Percentiles rank a stretch among this genome's conserved stretches.
These are phyloP conservation scores for Begonia loranthoides DNA, from an alignment of 306 rosid genomes.

Conservation along the genomic window DNA sequence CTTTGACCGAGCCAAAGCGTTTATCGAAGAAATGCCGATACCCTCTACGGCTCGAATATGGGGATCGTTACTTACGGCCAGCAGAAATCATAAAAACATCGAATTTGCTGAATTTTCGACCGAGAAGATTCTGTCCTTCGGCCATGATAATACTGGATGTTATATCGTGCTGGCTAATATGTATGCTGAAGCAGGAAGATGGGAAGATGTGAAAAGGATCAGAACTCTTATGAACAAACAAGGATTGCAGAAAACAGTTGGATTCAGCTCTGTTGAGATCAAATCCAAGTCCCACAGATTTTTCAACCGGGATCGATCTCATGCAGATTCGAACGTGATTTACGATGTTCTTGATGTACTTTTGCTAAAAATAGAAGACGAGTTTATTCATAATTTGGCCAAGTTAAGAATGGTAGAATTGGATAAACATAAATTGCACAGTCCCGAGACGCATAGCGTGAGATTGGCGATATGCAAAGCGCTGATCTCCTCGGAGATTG, in stretches of 20 bases:
- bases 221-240: slow-evolving; percentile 24
- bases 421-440: slow-evolving; percentile 19
- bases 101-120: slow-evolving; percentile 42
- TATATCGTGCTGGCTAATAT: slow-evolving; percentile 40
- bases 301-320: slow-evolving; percentile 28
- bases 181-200: slow-evolving; percentile 41
- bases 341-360: slow-evolving; percentile 22
- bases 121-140: slow-evolving; percentile 15
- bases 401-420: slow-evolving; percentile 30
- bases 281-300: slow-evolving; percentile 19
- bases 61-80: slow-evolving; percentile 46
- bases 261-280: slow-evolving; percentile 27
- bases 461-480: slow-evolving; percentile 49
- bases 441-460: slow-evolving; percentile 30
- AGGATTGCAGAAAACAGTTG: slow-evolving; percentile 24
- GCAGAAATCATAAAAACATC: slow-evolving; percentile 34
- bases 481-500: slow-evolving; percentile 33
- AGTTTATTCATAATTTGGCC: slow-evolving; percentile 11
- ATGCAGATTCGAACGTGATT: slow-evolving; percentile 22
- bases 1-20: slow-evolving; percentile 28
- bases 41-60: slow-evolving; percentile 39
- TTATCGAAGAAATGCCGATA: slow-evolving; percentile 34
- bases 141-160: slow-evolving; percentile 39
- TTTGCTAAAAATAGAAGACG: slow-evolving; percentile 14
- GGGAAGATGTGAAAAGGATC: slow-evolving; percentile 30